Percentiles rank a stretch among this genome's conserved stretches.
phyloP scores from a whole-genome alignment of 2,329 filamentous ascomycete species.

The Trichoderma sp. region DNA sequence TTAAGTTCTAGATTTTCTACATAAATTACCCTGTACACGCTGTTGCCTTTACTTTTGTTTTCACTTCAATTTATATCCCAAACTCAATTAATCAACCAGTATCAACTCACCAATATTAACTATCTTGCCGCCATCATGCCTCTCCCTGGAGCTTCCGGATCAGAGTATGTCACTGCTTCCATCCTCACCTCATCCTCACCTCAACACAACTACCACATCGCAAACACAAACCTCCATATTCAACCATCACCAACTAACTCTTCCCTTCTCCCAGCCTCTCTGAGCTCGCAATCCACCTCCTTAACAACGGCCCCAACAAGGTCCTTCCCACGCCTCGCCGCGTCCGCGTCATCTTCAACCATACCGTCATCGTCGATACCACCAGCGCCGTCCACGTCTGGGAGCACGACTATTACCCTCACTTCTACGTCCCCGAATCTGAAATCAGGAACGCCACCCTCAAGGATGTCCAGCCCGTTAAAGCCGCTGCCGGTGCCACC shows the following conservation, averaged over 20 bases:
- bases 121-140: not conserved
- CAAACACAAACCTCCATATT: not conserved
- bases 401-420: constrained; percentile 48
- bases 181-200: not conserved
- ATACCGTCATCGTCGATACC: constrained; percentile 37
- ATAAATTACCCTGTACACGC: not conserved
- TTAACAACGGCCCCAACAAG: constrained; percentile 29
- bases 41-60: not conserved
- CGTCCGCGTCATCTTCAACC: constrained; percentile 35
- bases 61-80: not conserved
- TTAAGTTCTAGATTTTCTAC: not conserved
- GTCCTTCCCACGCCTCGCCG: constrained; percentile 29
- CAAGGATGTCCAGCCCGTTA: constrained; percentile 29
- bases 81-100: not conserved
- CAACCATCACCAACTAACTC: not conserved
- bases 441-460: constrained; percentile 31
- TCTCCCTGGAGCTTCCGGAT: not conserved
- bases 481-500: constrained; percentile 28
- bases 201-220: not conserved
- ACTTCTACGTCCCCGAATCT: constrained; percentile 40
- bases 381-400: constrained; percentile 38
- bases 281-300: constrained; percentile 28
- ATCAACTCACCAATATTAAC: not conserved
- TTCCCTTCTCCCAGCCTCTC: constrained; percentile 24
- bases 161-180: not conserved